Base-by-base conservation (phyloP, 1,284 basidiomycete genomes). In the Trametes polyzona region DNA sequence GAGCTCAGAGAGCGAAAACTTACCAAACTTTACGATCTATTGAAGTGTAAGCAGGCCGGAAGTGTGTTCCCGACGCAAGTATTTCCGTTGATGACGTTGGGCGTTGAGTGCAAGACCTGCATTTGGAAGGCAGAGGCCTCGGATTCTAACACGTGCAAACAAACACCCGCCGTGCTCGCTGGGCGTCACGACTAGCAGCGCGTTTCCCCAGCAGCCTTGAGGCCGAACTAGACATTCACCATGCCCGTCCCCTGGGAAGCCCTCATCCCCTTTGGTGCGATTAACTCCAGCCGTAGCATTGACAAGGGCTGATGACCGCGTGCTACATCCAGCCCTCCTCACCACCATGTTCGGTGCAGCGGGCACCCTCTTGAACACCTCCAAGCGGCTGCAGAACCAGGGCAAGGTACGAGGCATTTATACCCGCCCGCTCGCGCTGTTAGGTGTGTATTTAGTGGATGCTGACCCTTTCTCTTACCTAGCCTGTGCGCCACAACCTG, bases 191-290 rank as follows among this genome's bases (percentile, higher is more conserved):
- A 36, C 27, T 27, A 39, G 29, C 23, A 23, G 26, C 12, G 26
- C 5, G 23, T 33, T 16, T 52, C 37, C 26, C 53, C 55, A 59
- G 57, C 52, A 52, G 51, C 53, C 36, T 35, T 48, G 33, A 32
- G 35, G 55, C 44, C 33, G 21, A 44, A 12, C 43, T 52, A 57
- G 19, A 37, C 46, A 35, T 58, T 23, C 62, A 68, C 44, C 57
- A 96, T 96, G 94, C 94, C 95, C 56, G 87, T 96, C 69, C 94
- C 94, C 64, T 96, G 92, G 89, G 94, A 96, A 80, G 93, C 95
- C 44, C 82, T 96, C 66, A 92, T 97, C 79, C 95, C 95, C 42
- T 94, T 95, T 70, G 94, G 95, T 94, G 72, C 42, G 62, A 35
- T 29, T 26, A 6, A 24, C 2, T 1, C 12, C n/a, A 9, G 17